Conservation (phyloP, 176 grass and related monocot genomes). For the Triticum turgidum region DNA sequence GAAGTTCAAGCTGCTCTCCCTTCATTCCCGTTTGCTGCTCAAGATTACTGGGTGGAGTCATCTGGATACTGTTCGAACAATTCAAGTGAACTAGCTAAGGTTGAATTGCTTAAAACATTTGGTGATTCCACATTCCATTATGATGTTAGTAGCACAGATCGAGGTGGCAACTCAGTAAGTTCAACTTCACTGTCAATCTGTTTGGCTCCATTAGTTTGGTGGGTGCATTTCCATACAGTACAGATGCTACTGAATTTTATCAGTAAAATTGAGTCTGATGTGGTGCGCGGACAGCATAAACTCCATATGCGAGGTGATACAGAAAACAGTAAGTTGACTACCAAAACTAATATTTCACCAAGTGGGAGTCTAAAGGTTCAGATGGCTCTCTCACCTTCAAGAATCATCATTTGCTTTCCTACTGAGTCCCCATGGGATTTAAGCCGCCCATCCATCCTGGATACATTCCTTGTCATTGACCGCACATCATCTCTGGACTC, state of each 20-base stretch:
- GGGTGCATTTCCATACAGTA: conserved; percentile 84
- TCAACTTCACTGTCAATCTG: conserved; percentile 57
- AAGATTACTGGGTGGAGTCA: conserved; percentile 35
- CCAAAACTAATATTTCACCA: not conserved
- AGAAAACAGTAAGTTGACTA: conserved; percentile 33
- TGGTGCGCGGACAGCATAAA: conserved; percentile 26
- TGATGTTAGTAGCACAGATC: conserved; percentile 53
- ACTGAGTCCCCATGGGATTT: conserved; percentile 53
- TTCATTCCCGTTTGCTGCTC: conserved; percentile 44
- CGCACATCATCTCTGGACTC: conserved; percentile 48
- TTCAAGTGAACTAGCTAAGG: conserved; percentile 35
- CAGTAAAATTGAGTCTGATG: conserved; percentile 50
- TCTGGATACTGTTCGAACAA: conserved; percentile 29
- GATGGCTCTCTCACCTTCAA: conserved; percentile 50
- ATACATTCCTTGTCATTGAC: conserved; percentile 79
- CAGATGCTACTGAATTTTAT: conserved; percentile 66
- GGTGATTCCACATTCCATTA: conserved; percentile 62
- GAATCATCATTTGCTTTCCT: conserved; percentile 82
- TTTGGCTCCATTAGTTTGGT: conserved; percentile 72
- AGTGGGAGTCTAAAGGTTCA: conserved; percentile 43
- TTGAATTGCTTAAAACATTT: conserved; percentile 81
- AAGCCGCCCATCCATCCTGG: conserved; percentile 46
- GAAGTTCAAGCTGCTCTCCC: conserved; percentile 78
- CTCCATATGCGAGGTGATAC: conserved; percentile 28
- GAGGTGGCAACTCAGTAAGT: conserved; percentile 51